Evolutionary conservation across 495 filamentous ascomycete species (phyloP).

Genomic region (Lasiosphaeria ovina): DNA sequence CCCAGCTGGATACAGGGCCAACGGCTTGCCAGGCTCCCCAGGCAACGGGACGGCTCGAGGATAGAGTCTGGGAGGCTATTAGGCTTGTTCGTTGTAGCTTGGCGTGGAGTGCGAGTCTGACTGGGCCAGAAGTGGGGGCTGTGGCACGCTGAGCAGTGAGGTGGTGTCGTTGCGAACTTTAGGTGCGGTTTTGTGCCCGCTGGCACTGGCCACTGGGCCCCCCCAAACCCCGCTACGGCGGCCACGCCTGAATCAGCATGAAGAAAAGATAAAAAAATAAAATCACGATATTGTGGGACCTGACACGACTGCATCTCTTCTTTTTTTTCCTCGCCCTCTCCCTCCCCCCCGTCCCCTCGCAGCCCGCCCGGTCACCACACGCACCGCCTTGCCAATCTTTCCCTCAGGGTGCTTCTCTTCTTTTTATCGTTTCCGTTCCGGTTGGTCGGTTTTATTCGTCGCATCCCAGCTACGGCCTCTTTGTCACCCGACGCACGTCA

Average conservation of each 20-base stretch:
- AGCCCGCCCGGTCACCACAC: slow-evolving; percentile 27
- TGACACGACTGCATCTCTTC: slow-evolving; percentile 6
- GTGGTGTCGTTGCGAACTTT: too few species aligned
- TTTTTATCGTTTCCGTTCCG: slow-evolving; percentile 30
- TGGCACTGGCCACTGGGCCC: neutral
- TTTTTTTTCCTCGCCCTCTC: slow-evolving; percentile 15
- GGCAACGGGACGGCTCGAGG: too few species aligned
- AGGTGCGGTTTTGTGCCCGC: neutral
- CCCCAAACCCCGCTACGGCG: neutral
- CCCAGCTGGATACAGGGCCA: too few species aligned
- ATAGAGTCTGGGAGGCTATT: too few species aligned
- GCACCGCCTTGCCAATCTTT: slow-evolving; percentile 39
- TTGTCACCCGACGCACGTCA: slow-evolving; percentile 17
- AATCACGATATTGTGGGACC: slow-evolving; percentile 33
- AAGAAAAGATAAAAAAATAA: slow-evolving; percentile 29
- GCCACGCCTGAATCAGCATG: slow-evolving; percentile 30
- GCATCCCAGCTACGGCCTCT: slow-evolving; percentile 22
- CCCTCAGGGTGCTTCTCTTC: slow-evolving; percentile 38
- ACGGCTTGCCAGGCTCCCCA: too few species aligned
- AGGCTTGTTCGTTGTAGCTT: too few species aligned
- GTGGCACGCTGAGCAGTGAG: too few species aligned
- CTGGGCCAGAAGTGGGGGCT: too few species aligned
- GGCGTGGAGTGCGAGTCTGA: too few species aligned
- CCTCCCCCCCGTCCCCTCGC: slow-evolving; percentile 13
- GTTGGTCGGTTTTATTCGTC: slow-evolving; percentile 30